Evolutionary conservation across 768 basidiomycete genomes (phyloP).

Genomic region (Trametes cinnabarina): DNA sequence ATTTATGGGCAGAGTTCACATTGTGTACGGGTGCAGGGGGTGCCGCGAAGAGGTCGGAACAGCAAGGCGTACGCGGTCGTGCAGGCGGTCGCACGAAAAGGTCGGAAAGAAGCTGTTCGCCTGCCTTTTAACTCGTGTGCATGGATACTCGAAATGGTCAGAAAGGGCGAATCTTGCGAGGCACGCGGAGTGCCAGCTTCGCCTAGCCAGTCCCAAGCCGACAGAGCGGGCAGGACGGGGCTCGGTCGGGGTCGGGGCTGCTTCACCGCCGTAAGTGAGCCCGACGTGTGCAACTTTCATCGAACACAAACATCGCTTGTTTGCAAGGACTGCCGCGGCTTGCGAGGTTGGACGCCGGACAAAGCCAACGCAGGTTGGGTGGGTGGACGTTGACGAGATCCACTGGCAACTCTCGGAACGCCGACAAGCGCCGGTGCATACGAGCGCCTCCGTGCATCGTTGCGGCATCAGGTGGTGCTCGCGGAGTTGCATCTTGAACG

Average conservation of each 20-base stretch:
- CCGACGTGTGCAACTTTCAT: not conserved
- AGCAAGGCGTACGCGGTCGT: not conserved
- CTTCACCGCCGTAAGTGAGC: not conserved
- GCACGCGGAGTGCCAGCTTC: slow-evolving; percentile 24
- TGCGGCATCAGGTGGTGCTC: not conserved
- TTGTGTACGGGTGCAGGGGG: not conserved
- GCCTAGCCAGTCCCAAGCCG: not conserved
- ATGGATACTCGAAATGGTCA: not conserved
- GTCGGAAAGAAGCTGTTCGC: slow-evolving; percentile 2
- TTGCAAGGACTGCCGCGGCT: not conserved
- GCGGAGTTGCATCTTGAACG: not conserved
- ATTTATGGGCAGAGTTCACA: not conserved
- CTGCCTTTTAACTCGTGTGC: not conserved
- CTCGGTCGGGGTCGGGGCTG: not conserved
- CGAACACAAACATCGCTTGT: not conserved
- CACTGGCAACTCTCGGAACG: too few species aligned
- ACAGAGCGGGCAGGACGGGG: too few species aligned
- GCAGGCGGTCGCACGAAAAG: slow-evolving; percentile 9
- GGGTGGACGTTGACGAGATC: too few species aligned
- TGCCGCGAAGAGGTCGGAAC: slow-evolving; percentile 14
- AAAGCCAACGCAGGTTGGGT: too few species aligned
- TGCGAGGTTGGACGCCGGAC: not conserved
- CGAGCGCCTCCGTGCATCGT: too few species aligned
- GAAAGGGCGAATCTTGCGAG: slow-evolving; percentile 28
- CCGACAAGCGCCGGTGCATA: too few species aligned